Evolutionary conservation across 305 asterid species (phyloP), one percentile per base, ranked within the genome.

Genomic region (Fraxinus albicans): DNA sequence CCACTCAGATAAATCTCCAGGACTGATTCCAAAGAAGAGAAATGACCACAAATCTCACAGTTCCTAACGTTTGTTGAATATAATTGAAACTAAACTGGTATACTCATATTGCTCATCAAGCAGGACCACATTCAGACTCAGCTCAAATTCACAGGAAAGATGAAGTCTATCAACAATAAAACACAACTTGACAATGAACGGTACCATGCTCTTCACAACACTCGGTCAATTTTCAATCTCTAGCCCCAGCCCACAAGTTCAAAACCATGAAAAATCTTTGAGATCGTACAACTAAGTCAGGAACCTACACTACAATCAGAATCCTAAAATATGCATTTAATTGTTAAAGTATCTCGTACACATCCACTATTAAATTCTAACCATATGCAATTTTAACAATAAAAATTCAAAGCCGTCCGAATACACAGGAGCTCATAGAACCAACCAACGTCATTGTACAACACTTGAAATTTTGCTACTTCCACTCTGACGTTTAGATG

Each of bases 401-500:
- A 21, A 63, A 58, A 19, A 21, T 21, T 21, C 1, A 63, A 63
- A 63, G 33, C 12, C 2, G 12, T 15, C 72, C 72, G 9, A 12
- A 60, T 19, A n/a, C 70, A 60, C 3, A n/a, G 70, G 21, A 60
- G 36, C 15, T 33, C 55, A 40, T 38, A 21, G 87, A 36, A 83
- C 60, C n/a, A 77, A 76, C 69, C 25, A 76, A 73, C 47, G 21
- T 78, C 69, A 38, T 35, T 13, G 21, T 6, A 29, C 36, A 77
- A 70, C 23, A 84, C 27, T 40, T 75, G 0, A 25, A 69, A 13
- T 53, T 23, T 9, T 36, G 74, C 74, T 75, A 69, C 73, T 67
- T 7, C 65, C 40, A 17, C 42, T 25, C n/a, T 36, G 83, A 73
- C 60, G 78, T 76, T 47, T 84, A 82, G 73, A 50, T 74, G 42